These are phyloP conservation scores for Aquanectria penicillioides DNA, from an alignment of 2,329 filamentous ascomycete genomes.

Conservation along the genomic window DNA sequence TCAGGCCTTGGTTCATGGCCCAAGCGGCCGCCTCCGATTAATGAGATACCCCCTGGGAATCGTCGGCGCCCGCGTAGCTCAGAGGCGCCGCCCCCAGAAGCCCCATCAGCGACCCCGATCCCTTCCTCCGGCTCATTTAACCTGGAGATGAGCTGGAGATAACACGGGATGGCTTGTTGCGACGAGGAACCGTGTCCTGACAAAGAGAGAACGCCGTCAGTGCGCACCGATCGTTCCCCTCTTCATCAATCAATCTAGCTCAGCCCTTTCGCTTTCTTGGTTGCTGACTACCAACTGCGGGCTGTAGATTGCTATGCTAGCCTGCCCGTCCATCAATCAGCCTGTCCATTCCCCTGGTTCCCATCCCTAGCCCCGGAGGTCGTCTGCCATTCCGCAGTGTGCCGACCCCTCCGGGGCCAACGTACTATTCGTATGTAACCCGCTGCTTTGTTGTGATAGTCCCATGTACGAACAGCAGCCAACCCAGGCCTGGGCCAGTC, in stretches of 20 bases:
- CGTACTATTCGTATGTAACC: background rate
- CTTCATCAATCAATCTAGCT: conserved; percentile 21
- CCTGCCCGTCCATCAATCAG: too few species aligned
- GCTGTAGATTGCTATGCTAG: background rate
- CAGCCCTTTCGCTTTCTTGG: background rate
- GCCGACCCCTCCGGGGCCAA: background rate
- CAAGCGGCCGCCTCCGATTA: conserved; percentile 23
- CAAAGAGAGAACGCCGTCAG: conserved; percentile 14
- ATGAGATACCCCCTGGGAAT: conserved; percentile 6
- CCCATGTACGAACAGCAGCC: background rate
- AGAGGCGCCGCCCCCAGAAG: conserved; percentile 5
- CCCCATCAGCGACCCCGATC: background rate
- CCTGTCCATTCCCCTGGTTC: background rate
- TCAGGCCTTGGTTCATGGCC: conserved; percentile 8
- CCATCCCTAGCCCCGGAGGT: background rate
- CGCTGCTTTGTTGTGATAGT: too few species aligned
- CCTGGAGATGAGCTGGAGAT: conserved; percentile 26
- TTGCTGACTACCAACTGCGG: background rate
- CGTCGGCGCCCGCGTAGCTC: too few species aligned
- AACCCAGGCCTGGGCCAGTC: background rate
- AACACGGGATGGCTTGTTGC: background rate
- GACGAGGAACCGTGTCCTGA: conserved; percentile 1
- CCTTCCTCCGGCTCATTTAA: conserved; percentile 29
- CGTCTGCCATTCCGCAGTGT: too few species aligned
- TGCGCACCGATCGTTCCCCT: conserved; percentile 14